Percentiles rank a stretch among this genome's conserved stretches.
phyloP scores from a whole-genome alignment of 2,329 filamentous ascomycete genomes.

The Ceratocystis papillata region DNA sequence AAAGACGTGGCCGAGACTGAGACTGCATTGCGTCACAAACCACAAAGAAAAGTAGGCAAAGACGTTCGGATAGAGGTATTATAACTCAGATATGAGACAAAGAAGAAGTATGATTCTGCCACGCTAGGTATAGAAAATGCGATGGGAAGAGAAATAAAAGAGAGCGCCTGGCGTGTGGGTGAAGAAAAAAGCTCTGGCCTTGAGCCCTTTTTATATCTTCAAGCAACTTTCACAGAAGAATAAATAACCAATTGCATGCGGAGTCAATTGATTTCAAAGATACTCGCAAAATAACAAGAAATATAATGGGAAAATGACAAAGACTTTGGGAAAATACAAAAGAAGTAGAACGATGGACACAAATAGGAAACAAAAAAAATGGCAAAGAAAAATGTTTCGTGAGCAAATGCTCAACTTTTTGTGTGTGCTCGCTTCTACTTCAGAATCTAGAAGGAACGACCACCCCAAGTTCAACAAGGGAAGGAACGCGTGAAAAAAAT shows the following conservation, averaged over 20 bases:
- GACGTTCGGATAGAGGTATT: not conserved
- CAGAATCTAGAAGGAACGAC: slow-evolving; percentile 1
- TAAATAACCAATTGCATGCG: not conserved
- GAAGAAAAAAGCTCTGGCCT: not conserved
- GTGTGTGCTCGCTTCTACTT: not conserved
- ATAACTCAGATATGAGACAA: not conserved
- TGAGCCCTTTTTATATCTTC: not conserved
- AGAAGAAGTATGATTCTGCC: not conserved
- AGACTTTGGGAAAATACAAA: not conserved
- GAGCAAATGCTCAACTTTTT: not conserved
- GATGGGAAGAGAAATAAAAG: not conserved
- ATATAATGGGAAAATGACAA: not conserved
- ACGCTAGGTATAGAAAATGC: not conserved
- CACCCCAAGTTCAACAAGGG: slow-evolving; percentile 7
- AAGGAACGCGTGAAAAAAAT: slow-evolving; percentile 1
- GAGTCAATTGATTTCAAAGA: not conserved
- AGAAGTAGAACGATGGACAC: not conserved
- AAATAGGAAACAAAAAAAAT: not conserved
- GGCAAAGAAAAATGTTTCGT: not conserved
- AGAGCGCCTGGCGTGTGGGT: not conserved
- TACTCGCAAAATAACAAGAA: not conserved
- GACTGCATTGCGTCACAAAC: not conserved
- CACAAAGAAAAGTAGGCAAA: not conserved
- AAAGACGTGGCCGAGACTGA: slow-evolving; percentile 17
- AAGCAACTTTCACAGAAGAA: not conserved